These are phyloP conservation scores for Garcia nutans DNA, from an alignment of 345 rosid species.

Conservation along the genomic window DNA sequence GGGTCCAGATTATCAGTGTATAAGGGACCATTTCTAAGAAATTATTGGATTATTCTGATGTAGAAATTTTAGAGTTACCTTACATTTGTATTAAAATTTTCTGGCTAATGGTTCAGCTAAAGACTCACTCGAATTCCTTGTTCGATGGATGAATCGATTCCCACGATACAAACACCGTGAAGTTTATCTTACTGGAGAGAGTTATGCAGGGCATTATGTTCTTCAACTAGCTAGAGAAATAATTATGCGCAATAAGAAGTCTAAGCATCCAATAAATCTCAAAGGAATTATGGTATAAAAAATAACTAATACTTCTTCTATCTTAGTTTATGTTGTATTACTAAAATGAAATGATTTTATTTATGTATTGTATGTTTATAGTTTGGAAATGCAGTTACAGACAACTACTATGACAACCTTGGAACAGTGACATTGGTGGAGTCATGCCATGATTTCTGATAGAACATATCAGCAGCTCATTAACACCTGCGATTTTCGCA, in stretches of 20 bases:
- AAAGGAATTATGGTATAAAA: constrained; percentile 81
- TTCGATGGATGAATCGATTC: constrained; percentile 73
- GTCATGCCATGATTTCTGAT: constrained; percentile 98
- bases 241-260: constrained; percentile 50
- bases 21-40: too few relatives aligned
- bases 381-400: constrained; percentile 99
- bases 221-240: constrained; percentile 88
- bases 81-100: too few relatives aligned
- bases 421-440: constrained; percentile 99
- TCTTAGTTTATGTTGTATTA: background rate
- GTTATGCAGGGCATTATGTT: constrained; percentile 99
- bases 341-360: background rate
- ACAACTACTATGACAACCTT: constrained; percentile 83
- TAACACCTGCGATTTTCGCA: constrained; percentile 75
- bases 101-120: constrained; percentile 48
- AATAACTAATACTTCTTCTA: background rate
- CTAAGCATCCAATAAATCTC: constrained; percentile 67
- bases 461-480: constrained; percentile 73
- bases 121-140: constrained; percentile 77
- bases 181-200: constrained; percentile 80
- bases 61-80: background rate
- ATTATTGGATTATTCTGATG: background rate
- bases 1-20: too few relatives aligned
- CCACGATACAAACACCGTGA: constrained; percentile 79
- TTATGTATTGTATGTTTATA: constrained; percentile 13